Conservation (phyloP, 176 grass and related monocot genomes). For the Elymus sibiricus region DNA sequence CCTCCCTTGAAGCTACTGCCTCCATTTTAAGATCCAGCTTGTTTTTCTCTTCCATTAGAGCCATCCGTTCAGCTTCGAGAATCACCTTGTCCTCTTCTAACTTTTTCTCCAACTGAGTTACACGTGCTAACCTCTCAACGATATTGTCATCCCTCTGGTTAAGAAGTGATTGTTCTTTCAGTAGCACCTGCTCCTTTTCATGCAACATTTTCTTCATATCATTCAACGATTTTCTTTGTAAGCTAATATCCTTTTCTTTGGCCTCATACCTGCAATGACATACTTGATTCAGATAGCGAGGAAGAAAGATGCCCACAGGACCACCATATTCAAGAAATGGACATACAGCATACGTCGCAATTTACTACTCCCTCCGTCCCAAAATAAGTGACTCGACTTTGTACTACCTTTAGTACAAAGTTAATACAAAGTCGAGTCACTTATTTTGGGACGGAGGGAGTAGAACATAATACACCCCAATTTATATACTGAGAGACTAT, state of each 20-base stretch:
- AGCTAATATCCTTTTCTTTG: constrained; percentile 74
- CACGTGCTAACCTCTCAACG: constrained; percentile 55
- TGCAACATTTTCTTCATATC: constrained; percentile 72
- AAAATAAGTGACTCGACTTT: too few species aligned
- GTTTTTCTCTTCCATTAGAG: constrained; percentile 55
- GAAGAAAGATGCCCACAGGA: neutral
- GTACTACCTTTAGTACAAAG: too few species aligned
- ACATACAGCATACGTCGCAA: neutral
- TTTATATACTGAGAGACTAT: neutral
- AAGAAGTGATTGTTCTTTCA: constrained; percentile 61
- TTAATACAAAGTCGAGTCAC: too few species aligned
- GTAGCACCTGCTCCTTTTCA: constrained; percentile 61
- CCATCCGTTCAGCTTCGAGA: constrained; percentile 57
- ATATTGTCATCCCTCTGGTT: constrained; percentile 77
- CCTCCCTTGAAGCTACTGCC: constrained; percentile 67
- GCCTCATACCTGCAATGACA: constrained; percentile 50
- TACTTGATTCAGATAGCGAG: constrained; percentile 9
- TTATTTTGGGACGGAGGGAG: too few species aligned
- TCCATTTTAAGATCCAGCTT: constrained; percentile 67
- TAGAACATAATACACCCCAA: neutral
- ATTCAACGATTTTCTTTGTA: constrained; percentile 57
- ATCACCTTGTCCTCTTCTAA: constrained; percentile 50
- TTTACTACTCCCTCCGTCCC: neutral
- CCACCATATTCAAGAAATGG: neutral
- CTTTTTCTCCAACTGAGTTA: constrained; percentile 59